These are phyloP conservation scores for Sesbania bispinosa DNA, from an alignment of 306 rosid species.

Conservation along the genomic window DNA sequence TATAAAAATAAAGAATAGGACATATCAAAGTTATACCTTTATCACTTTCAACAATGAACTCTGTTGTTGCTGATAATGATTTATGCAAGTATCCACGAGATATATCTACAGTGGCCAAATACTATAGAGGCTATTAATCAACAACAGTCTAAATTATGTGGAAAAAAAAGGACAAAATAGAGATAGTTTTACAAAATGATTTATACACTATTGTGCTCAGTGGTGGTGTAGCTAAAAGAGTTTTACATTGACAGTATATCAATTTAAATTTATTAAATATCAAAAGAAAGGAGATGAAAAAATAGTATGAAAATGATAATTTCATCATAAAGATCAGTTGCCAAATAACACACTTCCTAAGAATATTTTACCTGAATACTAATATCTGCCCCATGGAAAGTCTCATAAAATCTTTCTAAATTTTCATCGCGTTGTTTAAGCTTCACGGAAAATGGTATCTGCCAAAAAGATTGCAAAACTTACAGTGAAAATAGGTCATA, in stretches of 20 bases:
- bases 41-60: slow-evolving; percentile 86
- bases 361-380: slow-evolving; percentile 68
- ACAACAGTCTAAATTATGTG: slow-evolving; percentile 14
- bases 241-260: neutral
- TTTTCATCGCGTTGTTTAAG: slow-evolving; percentile 55
- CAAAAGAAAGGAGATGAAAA: neutral
- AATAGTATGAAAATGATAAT: neutral
- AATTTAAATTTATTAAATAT: neutral
- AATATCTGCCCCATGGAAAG: slow-evolving; percentile 87
- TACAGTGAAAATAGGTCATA: neutral
- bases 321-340: neutral
- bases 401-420: slow-evolving; percentile 70
- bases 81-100: slow-evolving; percentile 81
- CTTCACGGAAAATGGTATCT: slow-evolving; percentile 80
- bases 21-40: slow-evolving; percentile 43
- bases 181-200: neutral
- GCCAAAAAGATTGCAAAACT: slow-evolving; percentile 27
- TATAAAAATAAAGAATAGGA: neutral
- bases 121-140: slow-evolving; percentile 59
- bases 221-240: neutral
- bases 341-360: slow-evolving; percentile 6
- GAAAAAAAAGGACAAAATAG: neutral
- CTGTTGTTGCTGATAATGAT: slow-evolving; percentile 73
- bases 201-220: neutral
- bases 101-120: slow-evolving; percentile 74